Base-by-base conservation (phyloP, 2,329 filamentous ascomycete genomes). In the Botrytis elliptica region DNA sequence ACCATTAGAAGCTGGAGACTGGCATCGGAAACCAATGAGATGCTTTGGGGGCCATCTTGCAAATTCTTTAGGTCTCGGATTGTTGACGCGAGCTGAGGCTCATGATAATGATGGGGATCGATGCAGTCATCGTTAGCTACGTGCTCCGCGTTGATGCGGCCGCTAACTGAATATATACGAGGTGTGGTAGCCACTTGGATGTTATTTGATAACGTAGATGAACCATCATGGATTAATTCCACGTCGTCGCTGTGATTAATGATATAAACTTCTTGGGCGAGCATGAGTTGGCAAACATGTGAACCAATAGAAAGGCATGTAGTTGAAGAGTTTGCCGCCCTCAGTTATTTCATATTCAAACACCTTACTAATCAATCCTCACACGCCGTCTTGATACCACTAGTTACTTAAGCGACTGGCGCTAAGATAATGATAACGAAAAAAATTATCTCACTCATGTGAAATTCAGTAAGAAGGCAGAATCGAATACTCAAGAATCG, bases 401-500 rank as follows among this genome's bases (percentile, higher is more conserved):
- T 55, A n/a, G 25, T n/a, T 22, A 16, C 38, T 44, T 33, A 60
- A 72, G 52, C 64, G 63, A 72, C 8, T 42, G 25, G 57, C 63
- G 71, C 71, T 72, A 72, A 72, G 71, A 72, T 72, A 72, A 68
- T 72, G 70, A 68, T 72, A 69, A 72, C 49, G 44, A 68, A 59
- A 65, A 72, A 72, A 68, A 46, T 46, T 60, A 44, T 70, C 42
- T 62, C 25, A 20, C 40, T 40, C 42, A 71, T 68, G 49, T 42
- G 66, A 68, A 66, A 52, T 66, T 29, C 44, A 66, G 36, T 25
- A 7, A 55, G 25, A 49, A 68, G 66, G 46, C 65, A 71, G n/a
- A 71, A 29, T 60, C 57, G 36, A 64, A 52, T 33, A 72, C 49
- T 29, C 62, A 52, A 18, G 25, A 29, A 20, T 38, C 33, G n/a